These are phyloP conservation scores for Tylopilus cervinicoccineus DNA, from an alignment of 768 basidiomycete genomes.

Conservation along the genomic window DNA sequence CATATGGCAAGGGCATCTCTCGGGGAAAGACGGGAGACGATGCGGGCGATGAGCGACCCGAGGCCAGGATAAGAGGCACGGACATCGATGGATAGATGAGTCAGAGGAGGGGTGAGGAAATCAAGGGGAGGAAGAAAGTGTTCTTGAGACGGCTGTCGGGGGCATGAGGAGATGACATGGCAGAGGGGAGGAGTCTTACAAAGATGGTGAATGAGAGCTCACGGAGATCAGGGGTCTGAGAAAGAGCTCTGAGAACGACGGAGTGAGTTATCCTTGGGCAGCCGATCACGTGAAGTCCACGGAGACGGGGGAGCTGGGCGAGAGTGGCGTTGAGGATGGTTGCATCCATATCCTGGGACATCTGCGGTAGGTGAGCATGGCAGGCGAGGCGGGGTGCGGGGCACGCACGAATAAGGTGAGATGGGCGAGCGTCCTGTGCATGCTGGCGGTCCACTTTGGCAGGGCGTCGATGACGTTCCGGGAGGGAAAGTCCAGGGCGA, in stretches of 20 bases:
- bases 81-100: constrained; percentile 51
- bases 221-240: constrained; percentile 51
- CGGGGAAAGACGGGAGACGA: constrained; percentile 26
- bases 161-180: neutral
- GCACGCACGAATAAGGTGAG: constrained; percentile 59
- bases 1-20: constrained; percentile 28
- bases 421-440: constrained; percentile 44
- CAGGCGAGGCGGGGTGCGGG: neutral
- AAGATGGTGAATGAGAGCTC: constrained; percentile 59
- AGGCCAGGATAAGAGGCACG: constrained; percentile 30
- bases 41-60: constrained; percentile 13
- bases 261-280: constrained; percentile 57
- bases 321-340: constrained; percentile 46
- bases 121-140: constrained; percentile 3
- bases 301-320: constrained; percentile 47
- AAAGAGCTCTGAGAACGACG: constrained; percentile 40
- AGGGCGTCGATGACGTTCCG: constrained; percentile 59
- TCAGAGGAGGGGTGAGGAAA: constrained; percentile 38
- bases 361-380: constrained; percentile 35
- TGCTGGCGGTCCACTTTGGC: constrained; percentile 49
- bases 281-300: constrained; percentile 55
- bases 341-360: constrained; percentile 52
- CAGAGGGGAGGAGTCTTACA: constrained; percentile 35
- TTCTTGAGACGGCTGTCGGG: constrained; percentile 14
- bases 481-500: constrained; percentile 57